Base-by-base conservation (phyloP, 768 basidiomycete species). In the Rhizopogon vesiculosus region DNA sequence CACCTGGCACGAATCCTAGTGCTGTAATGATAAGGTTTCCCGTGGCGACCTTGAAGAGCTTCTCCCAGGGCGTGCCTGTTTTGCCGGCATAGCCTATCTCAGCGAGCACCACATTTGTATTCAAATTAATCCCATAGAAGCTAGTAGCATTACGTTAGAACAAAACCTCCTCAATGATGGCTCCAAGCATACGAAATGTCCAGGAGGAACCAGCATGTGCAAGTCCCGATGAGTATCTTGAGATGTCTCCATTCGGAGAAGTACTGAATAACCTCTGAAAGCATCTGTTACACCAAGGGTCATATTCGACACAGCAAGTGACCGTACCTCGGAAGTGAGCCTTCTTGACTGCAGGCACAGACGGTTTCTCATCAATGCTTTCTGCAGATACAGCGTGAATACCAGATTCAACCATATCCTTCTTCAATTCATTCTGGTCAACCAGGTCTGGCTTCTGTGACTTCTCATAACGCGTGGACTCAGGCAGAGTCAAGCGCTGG, bases 1-100 rank as follows among this genome's bases (percentile, higher is more conserved):
- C 57, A 81, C 82, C 89, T 13, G 89, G 89, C 4, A 91, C 84
- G 63, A 89, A 91, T 33, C 90, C 89, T 16, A 89, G 79, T 2
- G 76, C 82, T 2, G 86, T 86, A 58, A 91, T 79, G 66, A 90
- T 88, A 41, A 91, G 75, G 58, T 81, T 83, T 5, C 88, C 88
- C 0, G 78, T 79, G 0, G 83, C 79, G 25, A 89, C 74, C 53
- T 85, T 82, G 78, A 84, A 88, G 8, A 91, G 74, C 18, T 81
- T 76, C 42, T 84, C 68, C 85, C 85, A 87, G 7, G 83, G 71
- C 1, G 80, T 77, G 2, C 83, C 87, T 0, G 67, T 67, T 29
- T 57, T 69, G 10, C 86, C 87, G 48, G 76, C 85, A 62, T 78
- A 89, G 0, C 87, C 87, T 38, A 92, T 89, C 61, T 83, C 76